phyloP scores from a whole-genome alignment of 164 flowering plant genomes.

The Piper longum region DNA sequence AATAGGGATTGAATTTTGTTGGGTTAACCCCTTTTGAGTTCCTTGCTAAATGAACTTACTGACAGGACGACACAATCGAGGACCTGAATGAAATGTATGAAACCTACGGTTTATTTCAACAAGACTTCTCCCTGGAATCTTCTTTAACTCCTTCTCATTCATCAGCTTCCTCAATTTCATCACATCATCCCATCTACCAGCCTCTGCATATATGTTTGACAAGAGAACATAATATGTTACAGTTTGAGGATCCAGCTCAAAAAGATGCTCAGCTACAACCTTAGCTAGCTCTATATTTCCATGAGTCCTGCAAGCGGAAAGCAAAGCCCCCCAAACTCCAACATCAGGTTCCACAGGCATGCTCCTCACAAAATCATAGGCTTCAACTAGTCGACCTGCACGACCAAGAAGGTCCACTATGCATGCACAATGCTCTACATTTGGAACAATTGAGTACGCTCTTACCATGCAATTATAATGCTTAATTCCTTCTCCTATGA shows the following conservation, averaged over 20 bases:
- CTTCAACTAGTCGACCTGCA: constrained; percentile 13
- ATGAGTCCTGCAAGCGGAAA: constrained; percentile 18
- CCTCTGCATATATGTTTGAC: constrained; percentile 21
- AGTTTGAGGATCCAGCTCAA: constrained; percentile 14
- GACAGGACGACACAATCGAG: neutral
- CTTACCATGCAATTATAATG: constrained; percentile 17
- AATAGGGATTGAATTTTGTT: too few species aligned
- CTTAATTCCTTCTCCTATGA: constrained; percentile 18
- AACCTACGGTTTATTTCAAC: neutral
- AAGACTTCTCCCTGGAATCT: constrained; percentile 21
- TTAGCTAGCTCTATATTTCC: constrained; percentile 20
- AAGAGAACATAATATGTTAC: constrained; percentile 16
- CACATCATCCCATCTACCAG: constrained; percentile 25
- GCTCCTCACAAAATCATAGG: constrained; percentile 12
- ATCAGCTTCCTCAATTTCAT: constrained; percentile 17
- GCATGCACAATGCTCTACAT: constrained; percentile 21
- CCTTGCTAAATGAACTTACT: too few species aligned
- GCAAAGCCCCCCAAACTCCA: constrained; percentile 23
- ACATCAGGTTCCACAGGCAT: constrained; percentile 19
- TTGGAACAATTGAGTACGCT: constrained; percentile 18
- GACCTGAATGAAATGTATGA: neutral
- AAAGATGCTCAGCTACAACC: constrained; percentile 15
- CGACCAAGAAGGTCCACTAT: constrained; percentile 26
- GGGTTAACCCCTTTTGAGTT: too few species aligned
- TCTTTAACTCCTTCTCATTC: constrained; percentile 15